Percentiles rank a stretch among this genome's conserved stretches.
phyloP scores from a whole-genome alignment of 2,329 filamentous ascomycete species.

The Aspergillus proliferans region DNA sequence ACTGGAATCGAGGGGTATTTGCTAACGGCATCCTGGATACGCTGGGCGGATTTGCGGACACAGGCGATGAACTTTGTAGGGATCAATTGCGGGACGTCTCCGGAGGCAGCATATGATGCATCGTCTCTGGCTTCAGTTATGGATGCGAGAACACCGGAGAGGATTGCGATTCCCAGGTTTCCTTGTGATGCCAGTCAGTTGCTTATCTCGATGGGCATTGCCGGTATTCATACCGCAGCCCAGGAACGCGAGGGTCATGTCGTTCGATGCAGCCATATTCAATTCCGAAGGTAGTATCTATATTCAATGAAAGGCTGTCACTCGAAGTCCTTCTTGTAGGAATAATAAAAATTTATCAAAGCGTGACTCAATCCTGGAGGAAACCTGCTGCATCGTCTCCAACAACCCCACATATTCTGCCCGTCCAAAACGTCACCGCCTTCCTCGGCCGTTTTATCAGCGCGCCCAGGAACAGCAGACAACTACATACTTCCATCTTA shows the following conservation, averaged over 20 bases:
- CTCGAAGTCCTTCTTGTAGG: no score
- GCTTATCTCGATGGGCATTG: slow-evolving; percentile 9
- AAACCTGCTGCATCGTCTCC: neutral
- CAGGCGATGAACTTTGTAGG: neutral
- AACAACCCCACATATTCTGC: slow-evolving; percentile 18
- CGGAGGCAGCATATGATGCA: neutral
- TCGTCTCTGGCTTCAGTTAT: neutral
- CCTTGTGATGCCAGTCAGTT: neutral
- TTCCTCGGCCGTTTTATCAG: neutral
- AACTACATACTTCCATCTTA: neutral
- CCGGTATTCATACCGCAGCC: slow-evolving; percentile 16
- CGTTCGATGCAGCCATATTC: neutral
- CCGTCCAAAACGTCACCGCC: slow-evolving; percentile 16
- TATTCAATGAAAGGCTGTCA: neutral
- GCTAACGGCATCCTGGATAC: slow-evolving; percentile 23
- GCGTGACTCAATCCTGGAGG: no score
- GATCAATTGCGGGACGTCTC: slow-evolving; percentile 2
- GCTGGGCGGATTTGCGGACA: slow-evolving; percentile 23
- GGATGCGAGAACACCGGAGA: neutral
- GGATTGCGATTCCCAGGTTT: neutral
- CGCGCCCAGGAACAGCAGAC: neutral
- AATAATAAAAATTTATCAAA: no score
- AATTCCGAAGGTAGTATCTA: neutral
- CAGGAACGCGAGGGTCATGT: slow-evolving; percentile 11
- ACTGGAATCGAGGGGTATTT: slow-evolving; percentile 12